phyloP scores from a whole-genome alignment of 345 rosid species.

The Rhodomyrtus tomentosa region DNA sequence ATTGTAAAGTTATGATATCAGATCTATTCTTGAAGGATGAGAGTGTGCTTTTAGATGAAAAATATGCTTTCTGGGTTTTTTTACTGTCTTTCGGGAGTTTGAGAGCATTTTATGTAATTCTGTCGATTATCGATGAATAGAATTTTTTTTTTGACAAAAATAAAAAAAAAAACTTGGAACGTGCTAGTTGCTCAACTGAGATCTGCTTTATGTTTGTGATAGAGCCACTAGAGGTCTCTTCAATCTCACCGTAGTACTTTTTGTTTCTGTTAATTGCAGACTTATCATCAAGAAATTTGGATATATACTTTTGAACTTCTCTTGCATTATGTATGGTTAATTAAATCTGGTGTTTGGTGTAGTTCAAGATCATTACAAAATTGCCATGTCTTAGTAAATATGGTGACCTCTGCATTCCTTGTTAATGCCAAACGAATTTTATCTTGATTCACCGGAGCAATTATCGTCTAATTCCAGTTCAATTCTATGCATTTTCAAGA shows the following conservation, averaged over 20 bases:
- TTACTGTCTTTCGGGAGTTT: too few species aligned
- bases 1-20: too few species aligned
- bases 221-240: conserved; percentile 93
- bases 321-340: conserved; percentile 87
- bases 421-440: background rate
- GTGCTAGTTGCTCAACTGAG: background rate
- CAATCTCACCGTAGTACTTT: conserved; percentile 88
- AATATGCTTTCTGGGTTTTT: too few species aligned
- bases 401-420: background rate
- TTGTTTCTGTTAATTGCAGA: conserved; percentile 89
- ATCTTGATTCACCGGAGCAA: background rate
- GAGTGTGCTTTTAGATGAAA: too few species aligned
- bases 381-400: conserved; percentile 95
- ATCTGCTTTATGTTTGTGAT: conserved; percentile 5
- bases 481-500: conserved; percentile 44
- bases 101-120: too few species aligned
- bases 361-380: conserved; percentile 68
- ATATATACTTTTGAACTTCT: background rate
- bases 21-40: too few species aligned
- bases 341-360: conserved; percentile 78
- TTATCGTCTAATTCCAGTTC: conserved; percentile 21
- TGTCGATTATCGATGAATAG: too few species aligned
- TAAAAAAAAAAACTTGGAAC: background rate
- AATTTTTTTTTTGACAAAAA: too few species aligned
- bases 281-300: conserved; percentile 44